A percentile compares a stretch with the other conserved stretches of the same genome.
These are phyloP conservation scores for Suillus sp. DNA, from an alignment of 768 basidiomycete species.

Conservation along the genomic window DNA sequence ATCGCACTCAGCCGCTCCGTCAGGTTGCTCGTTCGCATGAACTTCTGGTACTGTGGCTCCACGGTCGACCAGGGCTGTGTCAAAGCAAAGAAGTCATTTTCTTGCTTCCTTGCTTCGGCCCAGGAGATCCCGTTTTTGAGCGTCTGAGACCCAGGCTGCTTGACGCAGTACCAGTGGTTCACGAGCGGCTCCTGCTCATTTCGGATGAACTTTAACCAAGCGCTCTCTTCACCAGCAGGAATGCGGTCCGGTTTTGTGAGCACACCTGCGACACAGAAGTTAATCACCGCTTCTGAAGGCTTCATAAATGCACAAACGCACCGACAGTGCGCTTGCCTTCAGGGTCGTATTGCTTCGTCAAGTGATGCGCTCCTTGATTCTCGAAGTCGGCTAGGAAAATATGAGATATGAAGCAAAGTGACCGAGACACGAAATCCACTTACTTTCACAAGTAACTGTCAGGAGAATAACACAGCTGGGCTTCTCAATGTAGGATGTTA, in stretches of 20 bases:
- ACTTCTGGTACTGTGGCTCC: conserved; percentile 49
- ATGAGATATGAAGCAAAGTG: conserved; percentile 27
- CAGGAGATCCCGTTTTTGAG: conserved; percentile 42
- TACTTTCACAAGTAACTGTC: conserved; percentile 53
- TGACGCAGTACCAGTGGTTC: conserved; percentile 42
- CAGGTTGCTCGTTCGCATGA: conserved; percentile 58
- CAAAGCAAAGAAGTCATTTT: conserved; percentile 58
- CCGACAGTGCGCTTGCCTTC: conserved; percentile 71
- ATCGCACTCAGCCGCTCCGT: conserved; percentile 59
- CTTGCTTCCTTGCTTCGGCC: conserved; percentile 57
- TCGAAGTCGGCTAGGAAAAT: conserved; percentile 69
- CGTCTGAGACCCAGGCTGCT: conserved; percentile 38
- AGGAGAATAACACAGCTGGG: conserved; percentile 71
- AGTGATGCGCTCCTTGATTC: conserved; percentile 72
- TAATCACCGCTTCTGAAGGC: conserved; percentile 41
- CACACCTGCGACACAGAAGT: conserved; percentile 47
- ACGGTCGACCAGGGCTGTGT: conserved; percentile 57
- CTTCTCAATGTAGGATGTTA: conserved; percentile 59
- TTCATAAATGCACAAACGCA: conserved; percentile 54
- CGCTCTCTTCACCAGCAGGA: conserved; percentile 22
- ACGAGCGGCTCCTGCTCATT: conserved; percentile 44
- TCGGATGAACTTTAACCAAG: conserved; percentile 59
- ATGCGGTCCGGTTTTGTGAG: conserved; percentile 75
- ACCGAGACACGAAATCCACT: conserved; percentile 4
- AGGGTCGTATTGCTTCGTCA: conserved; percentile 62